Base-by-base conservation (phyloP, 441 rosid genomes). In the Omphalea diandra region DNA sequence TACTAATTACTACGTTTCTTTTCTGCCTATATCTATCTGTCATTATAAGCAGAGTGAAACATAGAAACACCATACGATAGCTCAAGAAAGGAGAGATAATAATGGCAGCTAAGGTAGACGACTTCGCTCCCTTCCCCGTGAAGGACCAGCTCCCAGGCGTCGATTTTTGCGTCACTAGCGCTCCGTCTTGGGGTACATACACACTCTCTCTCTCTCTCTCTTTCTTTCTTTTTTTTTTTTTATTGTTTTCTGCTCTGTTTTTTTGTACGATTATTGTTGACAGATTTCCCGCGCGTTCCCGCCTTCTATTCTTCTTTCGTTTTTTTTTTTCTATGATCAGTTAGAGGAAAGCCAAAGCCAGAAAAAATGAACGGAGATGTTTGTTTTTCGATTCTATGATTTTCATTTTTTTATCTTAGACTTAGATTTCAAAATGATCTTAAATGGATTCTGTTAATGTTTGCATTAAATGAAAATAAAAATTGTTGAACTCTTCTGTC, bases 71-170 rank as follows among this genome's bases (percentile, higher is more conserved):
- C 11, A 40, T 52, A 27, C 27, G 9, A 52, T 52, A 50, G 20
- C 22, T 32, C 14, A 9, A 14, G 32, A 11, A 11, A 52, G 29
- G 49, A 31, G 29, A 40, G 40, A 24, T 35, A 35, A 47, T 12
- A n/a, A n/a, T 73, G 76, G 63, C 77, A 52, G 29, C 73, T 2
- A 87, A 87, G 71, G 74, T 2, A 1, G 95, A 88, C 53, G 98
- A 88, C 65, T 86, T 87, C 58, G 80, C 76, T 33, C 96, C 98
- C 0, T 84, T 82, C 77, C 97, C 97, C 2, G 74, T 86, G 33
- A 93, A 84, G 74, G 94, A 87, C 52, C 97, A 93, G 84, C 97
- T 89, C 40, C 96, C 98, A 3, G 96, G 93, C 67, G 81, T 93
- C 29, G 94, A 90, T 38, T 79, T 63, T 71, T 90, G 97, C 75